Conservation (phyloP, 495 filamentous ascomycete species). For the Neohortaea acidophila region DNA sequence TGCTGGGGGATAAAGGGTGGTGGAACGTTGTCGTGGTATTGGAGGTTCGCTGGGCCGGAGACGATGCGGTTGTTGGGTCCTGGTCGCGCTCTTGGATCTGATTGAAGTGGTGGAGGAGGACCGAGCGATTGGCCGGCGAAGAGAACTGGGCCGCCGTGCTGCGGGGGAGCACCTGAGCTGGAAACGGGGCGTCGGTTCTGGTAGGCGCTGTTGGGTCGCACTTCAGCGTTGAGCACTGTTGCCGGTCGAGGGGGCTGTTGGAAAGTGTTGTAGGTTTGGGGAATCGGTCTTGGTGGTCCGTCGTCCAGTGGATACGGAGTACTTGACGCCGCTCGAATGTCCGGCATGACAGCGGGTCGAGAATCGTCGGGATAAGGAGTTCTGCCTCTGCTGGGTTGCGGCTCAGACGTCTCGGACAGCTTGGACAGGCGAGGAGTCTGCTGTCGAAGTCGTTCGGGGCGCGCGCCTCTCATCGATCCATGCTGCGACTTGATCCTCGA, state of each 20-base stretch:
- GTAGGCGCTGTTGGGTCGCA: conserved; percentile 15
- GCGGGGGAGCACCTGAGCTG: conserved; percentile 1
- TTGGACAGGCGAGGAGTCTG: conserved; percentile 8
- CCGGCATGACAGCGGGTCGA: conserved; percentile 28
- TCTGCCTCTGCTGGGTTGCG: too few species aligned
- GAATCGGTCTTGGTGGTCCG: conserved; percentile 25
- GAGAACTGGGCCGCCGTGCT: not conserved
- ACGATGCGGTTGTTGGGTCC: not conserved
- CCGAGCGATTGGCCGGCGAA: not conserved
- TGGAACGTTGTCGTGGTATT: conserved; percentile 1
- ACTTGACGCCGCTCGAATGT: conserved; percentile 24
- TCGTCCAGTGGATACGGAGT: conserved; percentile 40
- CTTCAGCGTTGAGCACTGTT: conserved; percentile 23
- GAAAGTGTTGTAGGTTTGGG: conserved; percentile 26
- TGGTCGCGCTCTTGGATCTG: not conserved
- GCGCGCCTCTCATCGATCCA: conserved; percentile 62
- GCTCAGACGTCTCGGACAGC: conserved; percentile 4
- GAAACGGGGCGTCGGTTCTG: conserved; percentile 11
- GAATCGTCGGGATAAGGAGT: conserved; percentile 54
- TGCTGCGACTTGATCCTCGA: conserved; percentile 83
- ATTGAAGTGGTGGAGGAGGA: not conserved
- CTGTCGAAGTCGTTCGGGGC: conserved; percentile 48
- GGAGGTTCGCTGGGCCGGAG: not conserved
- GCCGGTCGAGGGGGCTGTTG: conserved; percentile 20
- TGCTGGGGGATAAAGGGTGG: not conserved